Conservation (phyloP, 176 grass and related monocot species). For the Panicum miliaceum region DNA sequence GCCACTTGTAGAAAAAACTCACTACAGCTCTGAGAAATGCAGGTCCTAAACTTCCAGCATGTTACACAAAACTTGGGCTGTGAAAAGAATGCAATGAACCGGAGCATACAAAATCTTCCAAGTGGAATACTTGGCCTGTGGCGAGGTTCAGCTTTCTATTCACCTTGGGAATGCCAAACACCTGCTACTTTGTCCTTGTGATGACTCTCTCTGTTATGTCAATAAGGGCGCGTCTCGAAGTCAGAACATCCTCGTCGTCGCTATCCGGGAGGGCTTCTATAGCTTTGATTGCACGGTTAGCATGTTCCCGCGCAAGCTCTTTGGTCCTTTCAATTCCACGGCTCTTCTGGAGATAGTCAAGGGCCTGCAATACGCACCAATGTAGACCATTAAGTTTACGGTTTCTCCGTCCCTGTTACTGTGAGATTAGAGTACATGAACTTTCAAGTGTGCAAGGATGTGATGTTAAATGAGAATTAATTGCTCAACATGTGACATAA, state of each 20-base stretch:
- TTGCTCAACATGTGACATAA: neutral
- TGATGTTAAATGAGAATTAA: neutral
- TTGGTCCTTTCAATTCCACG: conserved; percentile 75
- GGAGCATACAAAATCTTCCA: conserved; percentile 47
- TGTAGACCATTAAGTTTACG: conserved; percentile 6
- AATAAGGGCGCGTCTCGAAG: conserved; percentile 73
- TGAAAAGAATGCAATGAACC: conserved; percentile 58
- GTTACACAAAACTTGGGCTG: conserved; percentile 43
- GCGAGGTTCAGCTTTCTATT: conserved; percentile 32
- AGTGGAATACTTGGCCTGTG: conserved; percentile 28
- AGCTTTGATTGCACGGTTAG: conserved; percentile 64
- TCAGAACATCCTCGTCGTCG: conserved; percentile 78
- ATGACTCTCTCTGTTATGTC: conserved; percentile 78
- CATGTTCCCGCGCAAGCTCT: conserved; percentile 69
- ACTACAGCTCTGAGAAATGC: conserved; percentile 26
- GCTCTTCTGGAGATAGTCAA: conserved; percentile 75
- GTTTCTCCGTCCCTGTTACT: neutral
- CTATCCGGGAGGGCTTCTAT: conserved; percentile 80
- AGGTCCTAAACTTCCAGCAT: conserved; percentile 11
- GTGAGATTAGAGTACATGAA: neutral
- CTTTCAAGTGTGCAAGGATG: neutral
- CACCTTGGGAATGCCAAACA: neutral
- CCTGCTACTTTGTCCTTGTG: conserved; percentile 72
- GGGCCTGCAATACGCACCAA: conserved; percentile 53
- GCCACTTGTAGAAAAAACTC: conserved; percentile 27